These are phyloP conservation scores for Ophiosphaerella korrae DNA, from an alignment of 2,329 filamentous ascomycete genomes.

Conservation along the genomic window DNA sequence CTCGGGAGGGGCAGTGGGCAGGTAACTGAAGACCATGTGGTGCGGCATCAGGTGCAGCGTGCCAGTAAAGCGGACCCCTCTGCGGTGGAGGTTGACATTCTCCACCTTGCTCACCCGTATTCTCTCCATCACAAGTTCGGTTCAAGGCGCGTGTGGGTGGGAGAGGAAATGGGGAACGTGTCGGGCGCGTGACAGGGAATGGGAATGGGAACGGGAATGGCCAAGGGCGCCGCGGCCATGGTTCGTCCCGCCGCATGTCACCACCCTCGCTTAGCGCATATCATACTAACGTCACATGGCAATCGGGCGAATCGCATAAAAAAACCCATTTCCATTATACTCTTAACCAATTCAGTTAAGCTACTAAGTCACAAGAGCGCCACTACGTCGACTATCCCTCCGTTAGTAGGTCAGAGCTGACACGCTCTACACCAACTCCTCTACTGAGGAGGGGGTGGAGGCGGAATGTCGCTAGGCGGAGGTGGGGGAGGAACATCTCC, in stretches of 20 bases:
- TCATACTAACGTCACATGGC: conserved; percentile 19
- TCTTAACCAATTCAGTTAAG: not conserved
- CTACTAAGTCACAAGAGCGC: not conserved
- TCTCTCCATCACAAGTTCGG: conserved; percentile 47
- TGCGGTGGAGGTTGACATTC: conserved; percentile 64
- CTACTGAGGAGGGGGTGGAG: conserved; percentile 53
- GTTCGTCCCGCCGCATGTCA: conserved; percentile 26
- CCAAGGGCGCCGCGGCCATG: conserved; percentile 30
- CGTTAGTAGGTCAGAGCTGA: not conserved
- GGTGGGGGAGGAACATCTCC: conserved; percentile 60
- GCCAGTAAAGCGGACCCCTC: conserved; percentile 61
- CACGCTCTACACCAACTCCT: not conserved
- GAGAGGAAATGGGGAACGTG: too few relatives aligned
- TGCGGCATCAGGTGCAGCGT: conserved; percentile 67
- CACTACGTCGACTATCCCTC: not conserved
- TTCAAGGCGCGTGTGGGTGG: too few relatives aligned
- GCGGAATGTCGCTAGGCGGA: conserved; percentile 64
- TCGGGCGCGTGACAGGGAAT: too few relatives aligned
- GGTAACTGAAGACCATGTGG: conserved; percentile 68
- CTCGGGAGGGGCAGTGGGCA: conserved; percentile 49
- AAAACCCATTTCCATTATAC: too few relatives aligned
- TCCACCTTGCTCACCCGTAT: conserved; percentile 60
- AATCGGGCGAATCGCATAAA: not conserved
- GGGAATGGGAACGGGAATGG: conserved; percentile 14
- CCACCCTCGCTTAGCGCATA: conserved; percentile 21